These are phyloP conservation scores for Harringtonia lauricola DNA, from an alignment of 2,329 filamentous ascomycete genomes.

Conservation along the genomic window DNA sequence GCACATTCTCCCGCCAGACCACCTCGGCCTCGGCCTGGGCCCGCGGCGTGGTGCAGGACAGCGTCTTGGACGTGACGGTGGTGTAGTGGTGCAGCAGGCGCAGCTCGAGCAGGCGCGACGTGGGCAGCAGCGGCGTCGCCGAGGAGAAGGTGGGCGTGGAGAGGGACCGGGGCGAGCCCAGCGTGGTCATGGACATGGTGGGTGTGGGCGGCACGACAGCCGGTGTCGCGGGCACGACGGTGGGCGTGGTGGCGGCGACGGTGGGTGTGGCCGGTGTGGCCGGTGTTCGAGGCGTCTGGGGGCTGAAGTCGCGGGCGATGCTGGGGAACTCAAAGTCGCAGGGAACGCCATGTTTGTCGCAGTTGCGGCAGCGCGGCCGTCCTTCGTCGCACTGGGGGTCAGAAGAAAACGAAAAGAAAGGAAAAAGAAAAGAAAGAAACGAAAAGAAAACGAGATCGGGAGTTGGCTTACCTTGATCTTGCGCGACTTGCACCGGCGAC, in stretches of 20 bases:
- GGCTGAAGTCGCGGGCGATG: constrained; percentile 31
- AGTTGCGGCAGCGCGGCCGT: constrained; percentile 55
- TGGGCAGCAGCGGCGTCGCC: constrained; percentile 20
- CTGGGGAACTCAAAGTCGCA: constrained; percentile 53
- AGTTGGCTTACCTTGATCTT: constrained; percentile 58
- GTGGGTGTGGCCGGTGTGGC: constrained; percentile 1
- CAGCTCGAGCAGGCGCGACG: constrained; percentile 44
- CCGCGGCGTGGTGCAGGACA: constrained; percentile 39
- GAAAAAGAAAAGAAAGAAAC: neutral
- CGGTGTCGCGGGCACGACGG: neutral
- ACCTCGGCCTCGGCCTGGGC: constrained; percentile 38
- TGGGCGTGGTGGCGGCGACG: constrained; percentile 1
- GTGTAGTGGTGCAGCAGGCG: constrained; percentile 56
- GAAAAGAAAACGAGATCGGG: too few relatives aligned
- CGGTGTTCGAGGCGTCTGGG: constrained; percentile 13
- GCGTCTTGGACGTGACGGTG: constrained; percentile 46
- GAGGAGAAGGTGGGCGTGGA: constrained; percentile 22
- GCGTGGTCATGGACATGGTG: constrained; percentile 11
- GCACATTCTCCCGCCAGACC: constrained; percentile 50
- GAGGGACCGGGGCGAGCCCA: constrained; percentile 12
- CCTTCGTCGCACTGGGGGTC: constrained; percentile 48
- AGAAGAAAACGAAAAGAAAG: neutral
- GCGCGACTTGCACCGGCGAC: constrained; percentile 52
- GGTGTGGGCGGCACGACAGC: constrained; percentile 14
- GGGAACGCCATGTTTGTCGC: constrained; percentile 52